A percentile compares a stretch with the other conserved stretches of the same genome.
Evolutionary conservation across 192 early-diverging fungal genomes (phyloP).

Genomic region (Coemansia sp.): DNA sequence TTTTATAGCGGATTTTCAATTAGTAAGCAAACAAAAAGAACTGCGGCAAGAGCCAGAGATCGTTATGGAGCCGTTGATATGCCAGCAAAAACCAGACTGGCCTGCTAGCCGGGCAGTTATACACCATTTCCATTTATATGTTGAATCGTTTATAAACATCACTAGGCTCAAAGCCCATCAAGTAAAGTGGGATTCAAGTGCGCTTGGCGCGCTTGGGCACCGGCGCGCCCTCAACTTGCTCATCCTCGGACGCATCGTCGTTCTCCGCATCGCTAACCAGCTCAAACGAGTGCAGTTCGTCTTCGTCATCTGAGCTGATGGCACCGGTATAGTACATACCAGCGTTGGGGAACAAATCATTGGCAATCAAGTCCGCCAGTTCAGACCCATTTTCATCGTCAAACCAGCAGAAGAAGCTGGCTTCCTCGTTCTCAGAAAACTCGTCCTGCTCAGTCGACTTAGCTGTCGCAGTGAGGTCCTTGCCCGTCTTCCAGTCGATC

Average conservation of each 20-base stretch:
- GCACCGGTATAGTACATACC: constrained; percentile 91
- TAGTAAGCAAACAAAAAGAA: background rate
- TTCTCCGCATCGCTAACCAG: constrained; percentile 3
- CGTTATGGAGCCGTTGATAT: no score
- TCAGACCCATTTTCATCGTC: constrained; percentile 51
- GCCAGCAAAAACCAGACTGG: no score
- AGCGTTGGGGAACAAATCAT: constrained; percentile 66
- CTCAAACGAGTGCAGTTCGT: constrained; percentile 71
- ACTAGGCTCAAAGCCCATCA: background rate
- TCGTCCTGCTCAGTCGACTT: constrained; percentile 39
- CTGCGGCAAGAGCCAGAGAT: background rate
- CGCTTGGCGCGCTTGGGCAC: constrained; percentile 36
- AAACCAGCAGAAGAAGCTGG: constrained; percentile 55
- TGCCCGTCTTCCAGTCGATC: constrained; percentile 62
- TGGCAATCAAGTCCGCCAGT: constrained; percentile 46
- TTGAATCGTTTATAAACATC: constrained; percentile 13
- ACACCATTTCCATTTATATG: background rate
- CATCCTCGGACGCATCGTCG: constrained; percentile 18
- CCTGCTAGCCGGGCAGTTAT: no score
- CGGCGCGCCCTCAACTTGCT: constrained; percentile 37
- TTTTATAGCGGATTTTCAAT: no score
- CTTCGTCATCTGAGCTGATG: constrained; percentile 62
- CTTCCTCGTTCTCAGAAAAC: constrained; percentile 42
- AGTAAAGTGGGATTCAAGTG: constrained; percentile 4
- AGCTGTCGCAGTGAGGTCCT: constrained; percentile 50